phyloP scores from a whole-genome alignment of 164 flowering plant species.

The Platanus orientalis region DNA sequence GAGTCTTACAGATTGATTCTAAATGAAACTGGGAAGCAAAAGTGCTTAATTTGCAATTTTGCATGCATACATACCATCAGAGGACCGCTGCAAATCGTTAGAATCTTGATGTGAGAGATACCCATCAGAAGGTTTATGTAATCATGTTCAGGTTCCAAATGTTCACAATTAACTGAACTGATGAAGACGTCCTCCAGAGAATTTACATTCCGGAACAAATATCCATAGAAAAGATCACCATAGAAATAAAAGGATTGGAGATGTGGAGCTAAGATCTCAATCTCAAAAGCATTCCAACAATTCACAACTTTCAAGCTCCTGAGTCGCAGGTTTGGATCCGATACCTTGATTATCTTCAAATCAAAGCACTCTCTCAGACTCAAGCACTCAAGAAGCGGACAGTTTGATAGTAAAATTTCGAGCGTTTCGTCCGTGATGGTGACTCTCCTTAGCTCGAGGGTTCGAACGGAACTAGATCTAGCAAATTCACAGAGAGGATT shows the following conservation, averaged over 20 bases:
- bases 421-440: conserved; percentile 1
- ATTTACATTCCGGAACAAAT: neutral
- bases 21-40: neutral
- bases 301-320: conserved; percentile 7
- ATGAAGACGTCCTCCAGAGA: conserved; percentile 5
- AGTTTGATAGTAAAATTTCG: neutral
- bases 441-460: conserved; percentile 2
- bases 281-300: neutral
- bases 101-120: conserved; percentile 1
- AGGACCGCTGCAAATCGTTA: neutral
- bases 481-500: conserved; percentile 3
- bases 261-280: conserved; percentile 7
- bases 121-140: neutral
- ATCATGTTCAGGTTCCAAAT: no score
- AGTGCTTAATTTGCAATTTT: no score
- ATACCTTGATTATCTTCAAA: conserved; percentile 1
- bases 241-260: conserved; percentile 7
- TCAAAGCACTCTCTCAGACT: neutral
- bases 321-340: conserved; percentile 4
- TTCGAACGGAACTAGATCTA: conserved; percentile 7
- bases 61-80: neutral
- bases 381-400: conserved; percentile 8
- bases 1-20: no score
- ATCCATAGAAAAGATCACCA: neutral
- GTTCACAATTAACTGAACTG: neutral